Percentiles rank a stretch among this genome's conserved stretches.
phyloP scores from a whole-genome alignment of 192 early-diverging fungal genomes.

The Backusella australiensis region DNA sequence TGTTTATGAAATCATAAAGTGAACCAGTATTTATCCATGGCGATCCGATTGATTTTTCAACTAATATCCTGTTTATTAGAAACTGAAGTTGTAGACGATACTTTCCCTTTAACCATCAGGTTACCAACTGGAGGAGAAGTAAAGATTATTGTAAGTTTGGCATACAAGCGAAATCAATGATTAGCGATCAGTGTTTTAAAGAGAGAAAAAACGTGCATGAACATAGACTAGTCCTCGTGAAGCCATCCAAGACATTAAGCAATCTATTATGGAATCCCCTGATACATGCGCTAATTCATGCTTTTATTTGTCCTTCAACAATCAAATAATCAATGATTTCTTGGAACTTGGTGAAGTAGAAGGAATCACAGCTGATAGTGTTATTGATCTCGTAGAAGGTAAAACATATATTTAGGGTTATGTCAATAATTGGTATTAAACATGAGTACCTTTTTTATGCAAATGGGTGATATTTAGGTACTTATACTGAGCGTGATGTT shows the following conservation, averaged over 20 bases:
- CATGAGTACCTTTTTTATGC: neutral
- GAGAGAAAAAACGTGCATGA: neutral
- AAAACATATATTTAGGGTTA: constrained; percentile 15
- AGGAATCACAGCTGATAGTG: constrained; percentile 60
- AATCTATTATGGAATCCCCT: constrained; percentile 82
- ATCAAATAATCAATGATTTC: constrained; percentile 72
- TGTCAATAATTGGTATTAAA: neutral
- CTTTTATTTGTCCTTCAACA: constrained; percentile 80
- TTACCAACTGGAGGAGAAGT: constrained; percentile 44
- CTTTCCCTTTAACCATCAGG: constrained; percentile 53
- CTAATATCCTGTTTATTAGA: neutral
- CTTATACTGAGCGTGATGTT: constrained; percentile 92
- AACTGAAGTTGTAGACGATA: constrained; percentile 38
- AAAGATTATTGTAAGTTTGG: constrained; percentile 46
- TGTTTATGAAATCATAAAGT: neutral
- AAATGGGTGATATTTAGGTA: constrained; percentile 41
- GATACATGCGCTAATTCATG: constrained; percentile 87
- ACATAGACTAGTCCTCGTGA: constrained; percentile 65
- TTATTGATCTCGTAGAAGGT: constrained; percentile 69
- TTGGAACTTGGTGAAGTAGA: constrained; percentile 70
- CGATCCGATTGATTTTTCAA: neutral
- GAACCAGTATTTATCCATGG: neutral
- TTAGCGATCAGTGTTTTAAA: neutral
- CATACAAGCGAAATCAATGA: neutral
- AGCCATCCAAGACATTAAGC: constrained; percentile 84